Conservation (phyloP, 148 eudicot genomes). For the Rhododendron vialii region DNA sequence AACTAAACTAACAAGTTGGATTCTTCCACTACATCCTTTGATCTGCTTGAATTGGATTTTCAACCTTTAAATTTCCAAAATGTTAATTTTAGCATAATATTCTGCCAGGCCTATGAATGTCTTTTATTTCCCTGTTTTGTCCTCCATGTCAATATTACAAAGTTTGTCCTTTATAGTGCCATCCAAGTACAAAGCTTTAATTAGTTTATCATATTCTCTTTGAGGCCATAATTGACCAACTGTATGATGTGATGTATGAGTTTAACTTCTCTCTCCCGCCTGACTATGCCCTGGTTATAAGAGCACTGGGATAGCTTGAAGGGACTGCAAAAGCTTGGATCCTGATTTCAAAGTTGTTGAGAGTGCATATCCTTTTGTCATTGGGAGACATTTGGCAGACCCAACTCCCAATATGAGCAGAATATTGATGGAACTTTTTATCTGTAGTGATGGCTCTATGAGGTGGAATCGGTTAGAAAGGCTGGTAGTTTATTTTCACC, state of each 20-base stretch:
- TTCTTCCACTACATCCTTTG: no score
- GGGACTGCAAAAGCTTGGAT: constrained; percentile 97
- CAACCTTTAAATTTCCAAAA: neutral
- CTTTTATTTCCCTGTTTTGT: neutral
- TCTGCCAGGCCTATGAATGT: neutral
- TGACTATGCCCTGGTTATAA: constrained; percentile 93
- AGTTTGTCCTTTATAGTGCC: neutral
- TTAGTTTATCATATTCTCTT: constrained; percentile 13
- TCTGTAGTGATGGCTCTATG: constrained; percentile 88
- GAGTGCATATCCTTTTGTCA: constrained; percentile 94
- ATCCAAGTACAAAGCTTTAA: neutral
- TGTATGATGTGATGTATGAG: constrained; percentile 96
- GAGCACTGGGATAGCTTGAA: constrained; percentile 96
- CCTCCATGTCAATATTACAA: neutral
- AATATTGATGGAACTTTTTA: constrained; percentile 79
- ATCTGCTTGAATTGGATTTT: neutral
- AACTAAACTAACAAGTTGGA: no score
- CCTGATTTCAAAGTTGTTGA: constrained; percentile 90
- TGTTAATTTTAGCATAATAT: neutral
- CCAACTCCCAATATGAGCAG: constrained; percentile 96
- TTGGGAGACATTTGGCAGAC: constrained; percentile 89
- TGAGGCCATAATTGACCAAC: constrained; percentile 93
- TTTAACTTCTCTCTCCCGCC: constrained; percentile 94
- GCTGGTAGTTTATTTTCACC: constrained; percentile 49
- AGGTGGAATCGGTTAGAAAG: constrained; percentile 95